Evolutionary conservation across 352 stramenopile genomes (phyloP).

Genomic region (Phytophthora melonis): DNA sequence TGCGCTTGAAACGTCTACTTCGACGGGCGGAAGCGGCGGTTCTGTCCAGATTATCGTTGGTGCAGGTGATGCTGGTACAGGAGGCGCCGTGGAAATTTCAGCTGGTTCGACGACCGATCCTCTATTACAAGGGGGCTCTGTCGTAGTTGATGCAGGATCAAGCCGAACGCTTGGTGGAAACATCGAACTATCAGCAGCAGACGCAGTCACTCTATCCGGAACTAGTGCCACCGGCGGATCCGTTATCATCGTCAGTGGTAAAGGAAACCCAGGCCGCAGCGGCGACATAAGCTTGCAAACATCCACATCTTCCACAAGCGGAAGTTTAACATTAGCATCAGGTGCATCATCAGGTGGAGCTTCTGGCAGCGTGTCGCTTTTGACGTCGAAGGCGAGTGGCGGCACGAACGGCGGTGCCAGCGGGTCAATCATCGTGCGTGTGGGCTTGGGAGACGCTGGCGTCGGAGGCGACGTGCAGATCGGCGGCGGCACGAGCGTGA

Average conservation of each 20-base stretch:
- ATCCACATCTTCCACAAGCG: conserved; percentile 5
- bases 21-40: conserved; percentile 21
- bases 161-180: conserved; percentile 13
- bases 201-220: background rate
- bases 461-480: no score
- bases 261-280: background rate
- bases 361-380: no score
- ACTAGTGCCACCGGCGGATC: conserved; percentile 44
- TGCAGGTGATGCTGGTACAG: conserved; percentile 12
- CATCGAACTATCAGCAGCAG: conserved; percentile 10
- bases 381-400: no score
- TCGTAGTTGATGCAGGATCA: conserved; percentile 8
- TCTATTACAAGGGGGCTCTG: conserved; percentile 7
- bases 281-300: conserved; percentile 18
- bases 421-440: no score
- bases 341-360: background rate
- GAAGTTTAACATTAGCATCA: conserved; percentile 6
- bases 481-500: no score
- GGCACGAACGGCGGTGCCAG: no score
- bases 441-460: no score
- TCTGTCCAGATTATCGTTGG: conserved; percentile 27
- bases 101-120: conserved; percentile 18
- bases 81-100: conserved; percentile 18
- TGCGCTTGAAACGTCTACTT: conserved; percentile 11
- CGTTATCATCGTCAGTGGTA: conserved; percentile 25